Conservation (phyloP, 78 protist species). For the Dictyostelium purpureum region DNA sequence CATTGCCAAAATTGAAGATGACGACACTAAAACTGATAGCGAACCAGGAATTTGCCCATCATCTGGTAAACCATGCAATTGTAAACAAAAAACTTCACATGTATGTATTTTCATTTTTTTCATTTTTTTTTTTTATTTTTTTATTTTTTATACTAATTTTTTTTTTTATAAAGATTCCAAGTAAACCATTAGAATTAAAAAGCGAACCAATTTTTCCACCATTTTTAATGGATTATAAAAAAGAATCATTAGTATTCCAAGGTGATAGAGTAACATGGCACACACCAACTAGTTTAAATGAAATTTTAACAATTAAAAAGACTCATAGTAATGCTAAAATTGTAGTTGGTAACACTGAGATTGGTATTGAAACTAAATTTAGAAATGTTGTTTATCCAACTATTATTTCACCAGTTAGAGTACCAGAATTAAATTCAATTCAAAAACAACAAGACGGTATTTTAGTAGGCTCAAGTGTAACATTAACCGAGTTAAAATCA, state of each 20-base stretch:
- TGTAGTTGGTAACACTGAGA: conserved; percentile 91
- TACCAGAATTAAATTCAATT: conserved; percentile 64
- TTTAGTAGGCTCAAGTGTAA: conserved; percentile 71
- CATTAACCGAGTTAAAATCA: conserved; percentile 55
- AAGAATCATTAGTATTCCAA: neutral
- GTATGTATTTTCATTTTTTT: neutral
- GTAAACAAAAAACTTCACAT: conserved; percentile 51
- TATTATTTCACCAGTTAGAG: conserved; percentile 52
- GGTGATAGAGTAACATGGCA: conserved; percentile 81
- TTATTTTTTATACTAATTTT: neutral
- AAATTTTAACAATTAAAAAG: conserved; percentile 31
- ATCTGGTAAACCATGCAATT: conserved; percentile 76
- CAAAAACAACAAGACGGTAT: conserved; percentile 26
- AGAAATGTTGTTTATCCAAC: conserved; percentile 52
- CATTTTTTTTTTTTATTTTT: neutral
- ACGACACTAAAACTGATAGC: neutral
- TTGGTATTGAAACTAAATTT: conserved; percentile 87
- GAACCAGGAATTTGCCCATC: conserved; percentile 46
- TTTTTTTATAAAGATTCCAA: conserved; percentile 38
- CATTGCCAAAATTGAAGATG: conserved; percentile 28
- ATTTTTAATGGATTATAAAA: conserved; percentile 24
- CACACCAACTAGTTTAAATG: conserved; percentile 77
- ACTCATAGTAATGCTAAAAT: conserved; percentile 71
- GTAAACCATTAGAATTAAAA: conserved; percentile 46
- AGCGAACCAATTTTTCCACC: conserved; percentile 89